phyloP scores from a whole-genome alignment of 148 eudicot species.

The Persicaria tinctoria region DNA sequence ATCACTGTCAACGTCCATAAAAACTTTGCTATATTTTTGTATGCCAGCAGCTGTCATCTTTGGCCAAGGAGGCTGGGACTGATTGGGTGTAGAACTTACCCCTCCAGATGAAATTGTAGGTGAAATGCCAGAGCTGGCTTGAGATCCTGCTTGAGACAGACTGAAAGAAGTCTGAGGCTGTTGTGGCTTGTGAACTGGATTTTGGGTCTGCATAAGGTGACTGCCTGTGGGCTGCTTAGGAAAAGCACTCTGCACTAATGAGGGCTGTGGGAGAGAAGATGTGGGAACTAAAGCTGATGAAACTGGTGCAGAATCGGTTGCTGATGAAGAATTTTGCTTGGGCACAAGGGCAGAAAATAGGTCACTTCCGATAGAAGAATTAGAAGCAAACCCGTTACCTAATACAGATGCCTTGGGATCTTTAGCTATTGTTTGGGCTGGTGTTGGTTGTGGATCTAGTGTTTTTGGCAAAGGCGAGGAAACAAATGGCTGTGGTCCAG shows the following conservation, averaged over 20 bases:
- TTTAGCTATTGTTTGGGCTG: slow-evolving; percentile 32
- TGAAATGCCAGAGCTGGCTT: slow-evolving; percentile 29
- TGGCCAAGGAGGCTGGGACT: slow-evolving; percentile 74
- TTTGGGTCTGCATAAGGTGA: slow-evolving; percentile 37
- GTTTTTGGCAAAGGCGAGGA: slow-evolving; percentile 32
- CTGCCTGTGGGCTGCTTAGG: slow-evolving; percentile 38
- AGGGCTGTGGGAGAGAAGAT: slow-evolving; percentile 34
- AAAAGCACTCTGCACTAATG: slow-evolving; percentile 43
- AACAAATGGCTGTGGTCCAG: slow-evolving; percentile 36
- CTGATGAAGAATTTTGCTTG: slow-evolving; percentile 39
- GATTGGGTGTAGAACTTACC: slow-evolving; percentile 38
- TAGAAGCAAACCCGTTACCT: slow-evolving; percentile 49
- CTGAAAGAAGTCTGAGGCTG: slow-evolving; percentile 33
- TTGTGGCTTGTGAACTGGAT: slow-evolving; percentile 40
- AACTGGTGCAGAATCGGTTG: slow-evolving; percentile 26
- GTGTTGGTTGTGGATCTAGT: slow-evolving; percentile 26
- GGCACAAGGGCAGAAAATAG: slow-evolving; percentile 59
- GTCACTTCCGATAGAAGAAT: slow-evolving; percentile 52
- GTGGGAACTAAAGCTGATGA: slow-evolving; percentile 51
- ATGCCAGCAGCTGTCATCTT: slow-evolving; percentile 84
- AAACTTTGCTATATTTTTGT: slow-evolving; percentile 86
- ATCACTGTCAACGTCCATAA: slow-evolving; percentile 83
- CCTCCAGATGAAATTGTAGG: slow-evolving; percentile 40
- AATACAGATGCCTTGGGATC: slow-evolving; percentile 45
- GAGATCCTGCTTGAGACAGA: slow-evolving; percentile 46